Evolutionary conservation across 2,329 filamentous ascomycete species (phyloP), one percentile per base, ranked within the genome.

Genomic region (Monosporascus sp.): DNA sequence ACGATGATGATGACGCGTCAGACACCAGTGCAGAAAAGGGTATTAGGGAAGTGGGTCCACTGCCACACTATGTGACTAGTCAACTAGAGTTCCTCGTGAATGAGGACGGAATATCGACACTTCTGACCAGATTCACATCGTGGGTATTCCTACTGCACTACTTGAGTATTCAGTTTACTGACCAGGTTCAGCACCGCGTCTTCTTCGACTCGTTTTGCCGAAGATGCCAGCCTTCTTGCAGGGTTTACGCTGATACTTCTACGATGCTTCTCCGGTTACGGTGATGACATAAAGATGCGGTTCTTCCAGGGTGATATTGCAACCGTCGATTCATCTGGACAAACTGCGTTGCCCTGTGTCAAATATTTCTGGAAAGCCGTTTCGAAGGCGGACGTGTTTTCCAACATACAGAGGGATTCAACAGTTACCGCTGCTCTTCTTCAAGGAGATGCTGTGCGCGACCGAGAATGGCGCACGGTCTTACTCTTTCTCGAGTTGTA

Each of bases 401-500:
- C 61, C 44, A 54, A 55, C 5, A 68, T 75, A n/a, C 63, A 49
- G 58, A 70, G 48, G 54, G 71, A 41, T 50, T 60, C 35, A 55
- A 55, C 51, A 17, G 54, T 57, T 17, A 54, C 67, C 11, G 50
- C 65, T 4, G 50, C 57, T 7, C 53, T 70, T 27, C 55, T 72
- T 9, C 60, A 64, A 25, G 58, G 56, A 47, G 68, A 69, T 37
- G 55, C 67, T 51, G 64, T 60, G 58, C 77, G 66, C 70, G 77
- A 71, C 72, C 80, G 86, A 60, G 90, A 97, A 66, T 99, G 94
- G 94, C 86, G 88, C 18, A 86, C 94, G 1, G 83, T 96, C 43
- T 76, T 97, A 0, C 79, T 99, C 0, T 97, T 99, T 65, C 78
- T 99, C 6, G 94, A 99, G 63, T 80, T 99, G 0, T 99, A 97